These are phyloP conservation scores for Lasiodiplodia hormozganensis DNA, from an alignment of 2,329 filamentous ascomycete genomes.

Conservation along the genomic window DNA sequence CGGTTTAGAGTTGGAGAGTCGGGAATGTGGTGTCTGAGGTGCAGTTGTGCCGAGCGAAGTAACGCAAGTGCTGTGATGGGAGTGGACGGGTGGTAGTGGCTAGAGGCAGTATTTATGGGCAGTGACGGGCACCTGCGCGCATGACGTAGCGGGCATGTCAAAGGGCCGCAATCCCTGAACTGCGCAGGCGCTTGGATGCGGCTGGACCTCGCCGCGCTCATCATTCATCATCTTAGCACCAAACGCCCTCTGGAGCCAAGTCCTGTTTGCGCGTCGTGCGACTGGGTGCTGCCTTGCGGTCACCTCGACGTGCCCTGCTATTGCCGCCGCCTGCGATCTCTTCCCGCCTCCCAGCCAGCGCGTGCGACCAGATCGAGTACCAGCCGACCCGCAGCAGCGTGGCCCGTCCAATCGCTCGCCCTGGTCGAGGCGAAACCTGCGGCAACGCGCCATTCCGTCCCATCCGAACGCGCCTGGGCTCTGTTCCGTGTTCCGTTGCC, in stretches of 20 bases:
- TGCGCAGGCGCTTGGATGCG: constrained; percentile 14
- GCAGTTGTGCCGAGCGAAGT: background rate
- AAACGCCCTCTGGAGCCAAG: background rate
- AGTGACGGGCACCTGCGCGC: constrained; percentile 5
- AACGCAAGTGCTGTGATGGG: background rate
- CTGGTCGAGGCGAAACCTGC: background rate
- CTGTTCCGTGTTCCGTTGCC: constrained; percentile 6
- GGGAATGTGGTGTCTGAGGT: background rate
- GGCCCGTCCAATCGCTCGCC: background rate
- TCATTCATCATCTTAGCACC: constrained; percentile 1
- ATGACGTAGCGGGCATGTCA: constrained; percentile 21
- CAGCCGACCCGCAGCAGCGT: background rate
- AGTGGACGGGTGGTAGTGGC: constrained; percentile 3
- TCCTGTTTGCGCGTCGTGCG: constrained; percentile 22
- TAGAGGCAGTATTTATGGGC: constrained; percentile 17
- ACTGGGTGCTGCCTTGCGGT: background rate
- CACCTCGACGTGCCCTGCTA: background rate
- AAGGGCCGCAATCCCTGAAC: constrained; percentile 20
- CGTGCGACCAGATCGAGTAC: background rate
- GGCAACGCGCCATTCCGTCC: constrained; percentile 2
- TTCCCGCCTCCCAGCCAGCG: background rate
- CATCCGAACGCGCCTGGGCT: constrained; percentile 9
- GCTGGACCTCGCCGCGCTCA: constrained; percentile 14
- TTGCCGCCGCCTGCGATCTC: background rate
- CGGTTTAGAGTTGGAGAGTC: constrained; percentile 28